Conservation (phyloP, 768 basidiomycete genomes). For the Stropharia rugosoannulata region DNA sequence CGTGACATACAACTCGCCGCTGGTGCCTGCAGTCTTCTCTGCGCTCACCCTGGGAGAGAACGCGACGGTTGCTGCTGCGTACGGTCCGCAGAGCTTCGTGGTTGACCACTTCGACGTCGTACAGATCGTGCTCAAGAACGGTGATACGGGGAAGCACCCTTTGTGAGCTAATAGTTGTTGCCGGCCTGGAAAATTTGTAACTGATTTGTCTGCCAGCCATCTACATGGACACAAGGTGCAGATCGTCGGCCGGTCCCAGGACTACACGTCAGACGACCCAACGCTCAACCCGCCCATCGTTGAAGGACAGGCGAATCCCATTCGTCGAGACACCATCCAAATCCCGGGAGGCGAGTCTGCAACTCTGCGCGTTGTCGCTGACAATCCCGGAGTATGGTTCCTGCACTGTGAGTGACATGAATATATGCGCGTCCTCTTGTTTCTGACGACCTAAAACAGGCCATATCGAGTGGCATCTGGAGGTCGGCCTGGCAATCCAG, state of each 20-base stretch:
- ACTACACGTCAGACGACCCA: slow-evolving; percentile 76
- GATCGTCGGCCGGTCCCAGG: slow-evolving; percentile 22
- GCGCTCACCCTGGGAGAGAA: slow-evolving; percentile 74
- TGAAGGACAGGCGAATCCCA: slow-evolving; percentile 64
- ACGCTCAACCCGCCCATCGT: slow-evolving; percentile 18
- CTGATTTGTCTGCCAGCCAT: slow-evolving; percentile 54
- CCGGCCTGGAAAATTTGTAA: neutral
- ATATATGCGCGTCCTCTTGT: neutral
- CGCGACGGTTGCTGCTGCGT: slow-evolving; percentile 65
- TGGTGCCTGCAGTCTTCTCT: slow-evolving; percentile 78
- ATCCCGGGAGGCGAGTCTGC: slow-evolving; percentile 68
- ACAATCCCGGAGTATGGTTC: slow-evolving; percentile 93
- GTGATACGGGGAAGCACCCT: slow-evolving; percentile 76
- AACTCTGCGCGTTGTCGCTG: slow-evolving; percentile 77
- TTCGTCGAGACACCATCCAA: slow-evolving; percentile 87
- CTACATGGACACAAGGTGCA: slow-evolving; percentile 4
- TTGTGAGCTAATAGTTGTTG: slow-evolving; percentile 52
- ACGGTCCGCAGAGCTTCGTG: slow-evolving; percentile 79
- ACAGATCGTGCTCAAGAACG: slow-evolving; percentile 74
- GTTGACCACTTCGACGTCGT: slow-evolving; percentile 74
- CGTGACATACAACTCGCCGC: slow-evolving; percentile 65
- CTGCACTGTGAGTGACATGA: slow-evolving; percentile 63
- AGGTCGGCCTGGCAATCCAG: slow-evolving; percentile 80
- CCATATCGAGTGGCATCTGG: slow-evolving; percentile 86
- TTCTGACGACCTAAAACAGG: slow-evolving; percentile 33